Evolutionary conservation across 2,329 filamentous ascomycete genomes (phyloP).

Genomic region (Calonectria hongkongensis): DNA sequence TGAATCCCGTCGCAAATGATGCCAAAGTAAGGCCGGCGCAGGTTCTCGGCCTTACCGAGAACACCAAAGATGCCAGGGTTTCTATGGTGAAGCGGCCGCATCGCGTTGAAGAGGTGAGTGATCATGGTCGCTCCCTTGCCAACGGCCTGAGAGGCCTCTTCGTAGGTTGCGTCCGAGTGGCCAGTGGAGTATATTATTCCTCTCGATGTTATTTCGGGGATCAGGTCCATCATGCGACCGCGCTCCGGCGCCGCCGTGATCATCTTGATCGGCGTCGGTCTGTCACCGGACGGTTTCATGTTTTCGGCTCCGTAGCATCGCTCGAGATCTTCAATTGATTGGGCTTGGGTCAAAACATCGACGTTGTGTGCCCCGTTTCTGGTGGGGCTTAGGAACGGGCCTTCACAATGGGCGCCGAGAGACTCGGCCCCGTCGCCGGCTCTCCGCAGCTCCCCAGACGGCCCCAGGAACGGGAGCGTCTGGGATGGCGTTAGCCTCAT

Average conservation of each 20-base stretch:
- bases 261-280: constrained; percentile 78
- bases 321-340: constrained; percentile 79
- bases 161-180: constrained; percentile 91
- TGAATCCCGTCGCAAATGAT: constrained; percentile 95
- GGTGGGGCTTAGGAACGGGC: constrained; percentile 87
- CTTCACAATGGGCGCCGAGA: constrained; percentile 92
- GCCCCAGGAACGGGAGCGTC: constrained; percentile 85
- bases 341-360: constrained; percentile 80
- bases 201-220: constrained; percentile 78
- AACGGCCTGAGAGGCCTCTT: constrained; percentile 83
- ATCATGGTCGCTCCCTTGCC: constrained; percentile 89
- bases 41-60: constrained; percentile 78
- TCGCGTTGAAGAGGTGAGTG: constrained; percentile 95
- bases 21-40: constrained; percentile 85
- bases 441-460: constrained; percentile 76
- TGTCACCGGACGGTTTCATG: constrained; percentile 65
- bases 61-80: constrained; percentile 94
- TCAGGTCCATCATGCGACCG: constrained; percentile 80
- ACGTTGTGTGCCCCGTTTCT: constrained; percentile 92
- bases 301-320: constrained; percentile 84
- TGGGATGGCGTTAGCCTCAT: constrained; percentile 57
- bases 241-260: constrained; percentile 91
- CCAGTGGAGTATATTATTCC: constrained; percentile 88
- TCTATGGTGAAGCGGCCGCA: constrained; percentile 92
- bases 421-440: constrained; percentile 86